These are phyloP conservation scores for Lactarius akahatsu DNA, from an alignment of 768 basidiomycete genomes.

Conservation along the genomic window DNA sequence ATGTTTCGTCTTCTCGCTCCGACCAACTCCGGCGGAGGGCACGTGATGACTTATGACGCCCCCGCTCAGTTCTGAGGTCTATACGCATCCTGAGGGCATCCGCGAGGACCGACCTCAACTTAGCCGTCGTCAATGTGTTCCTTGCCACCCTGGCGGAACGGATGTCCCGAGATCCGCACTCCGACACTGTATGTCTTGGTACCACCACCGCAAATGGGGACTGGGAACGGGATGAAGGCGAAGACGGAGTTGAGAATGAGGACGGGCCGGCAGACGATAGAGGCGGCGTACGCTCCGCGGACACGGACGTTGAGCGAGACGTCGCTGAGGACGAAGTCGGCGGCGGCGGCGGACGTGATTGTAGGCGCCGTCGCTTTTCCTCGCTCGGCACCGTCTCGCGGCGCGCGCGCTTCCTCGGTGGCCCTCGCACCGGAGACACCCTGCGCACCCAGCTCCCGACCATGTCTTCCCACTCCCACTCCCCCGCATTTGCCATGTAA, in stretches of 20 bases:
- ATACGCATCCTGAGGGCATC: constrained; percentile 22
- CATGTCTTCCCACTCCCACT: background rate
- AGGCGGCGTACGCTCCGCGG: constrained; percentile 17
- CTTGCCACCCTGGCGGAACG: background rate
- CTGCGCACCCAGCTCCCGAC: background rate
- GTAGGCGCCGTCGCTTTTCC: background rate
- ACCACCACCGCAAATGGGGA: background rate
- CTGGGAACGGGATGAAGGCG: constrained; percentile 3
- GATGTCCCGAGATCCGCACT: background rate
- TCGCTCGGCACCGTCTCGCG: background rate
- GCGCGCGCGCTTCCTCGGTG: constrained; percentile 11
- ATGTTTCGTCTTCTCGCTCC: background rate
- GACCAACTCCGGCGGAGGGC: background rate
- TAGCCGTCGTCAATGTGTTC: background rate
- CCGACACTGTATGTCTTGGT: background rate
- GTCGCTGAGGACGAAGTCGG: background rate
- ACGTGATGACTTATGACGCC: constrained; percentile 4
- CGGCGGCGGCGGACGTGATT: background rate
- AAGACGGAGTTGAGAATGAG: background rate
- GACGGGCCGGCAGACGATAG: constrained; percentile 6
- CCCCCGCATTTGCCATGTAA: background rate
- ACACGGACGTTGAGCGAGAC: constrained; percentile 3
- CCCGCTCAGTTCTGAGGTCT: constrained; percentile 20
- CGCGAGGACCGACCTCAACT: constrained; percentile 19
- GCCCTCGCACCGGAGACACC: background rate